Evolutionary conservation across 306 rosid genomes (phyloP).

Genomic region (Psophocarpus tetragonolobus): DNA sequence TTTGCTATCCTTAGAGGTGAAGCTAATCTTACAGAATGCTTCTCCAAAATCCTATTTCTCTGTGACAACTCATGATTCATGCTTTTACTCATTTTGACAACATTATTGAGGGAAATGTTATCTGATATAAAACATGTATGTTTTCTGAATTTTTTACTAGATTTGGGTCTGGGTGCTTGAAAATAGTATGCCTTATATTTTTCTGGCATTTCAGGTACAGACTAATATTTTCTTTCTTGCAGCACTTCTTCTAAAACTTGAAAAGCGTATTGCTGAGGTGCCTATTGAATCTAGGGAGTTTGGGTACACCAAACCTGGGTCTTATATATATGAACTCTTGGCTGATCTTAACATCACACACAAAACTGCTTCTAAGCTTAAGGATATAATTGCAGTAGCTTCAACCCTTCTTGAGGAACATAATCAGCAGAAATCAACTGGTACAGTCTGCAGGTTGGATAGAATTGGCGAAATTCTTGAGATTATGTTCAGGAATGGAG

Average conservation of each 20-base stretch:
- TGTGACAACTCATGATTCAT: conserved; percentile 22
- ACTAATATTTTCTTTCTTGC: conserved; percentile 44
- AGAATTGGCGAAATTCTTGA: conserved; percentile 63
- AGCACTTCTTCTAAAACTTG: conserved; percentile 94
- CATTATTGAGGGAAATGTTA: conserved; percentile 7
- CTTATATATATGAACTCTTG: conserved; percentile 74
- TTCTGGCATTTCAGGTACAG: conserved; percentile 25
- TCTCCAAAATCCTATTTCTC: conserved; percentile 29
- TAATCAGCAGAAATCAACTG: conserved; percentile 61
- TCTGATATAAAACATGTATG: conserved; percentile 16
- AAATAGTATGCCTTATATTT: conserved; percentile 16
- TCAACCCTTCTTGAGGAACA: conserved; percentile 79
- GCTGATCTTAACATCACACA: conserved; percentile 81
- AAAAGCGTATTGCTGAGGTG: conserved; percentile 85
- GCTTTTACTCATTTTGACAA: conserved; percentile 16
- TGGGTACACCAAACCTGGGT: conserved; percentile 90
- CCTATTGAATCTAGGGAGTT: conserved; percentile 81
- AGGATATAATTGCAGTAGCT: conserved; percentile 56
- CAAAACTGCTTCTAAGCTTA: conserved; percentile 61
- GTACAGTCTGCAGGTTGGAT: conserved; percentile 71
- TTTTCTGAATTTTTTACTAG: conserved; percentile 16
- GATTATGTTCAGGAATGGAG: conserved; percentile 60
- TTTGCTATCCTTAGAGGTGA: conserved; percentile 93
- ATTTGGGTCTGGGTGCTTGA: conserved; percentile 27
- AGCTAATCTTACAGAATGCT: conserved; percentile 33